Conservation (phyloP, 1,284 basidiomycete species). For the Peniophora sp. region DNA sequence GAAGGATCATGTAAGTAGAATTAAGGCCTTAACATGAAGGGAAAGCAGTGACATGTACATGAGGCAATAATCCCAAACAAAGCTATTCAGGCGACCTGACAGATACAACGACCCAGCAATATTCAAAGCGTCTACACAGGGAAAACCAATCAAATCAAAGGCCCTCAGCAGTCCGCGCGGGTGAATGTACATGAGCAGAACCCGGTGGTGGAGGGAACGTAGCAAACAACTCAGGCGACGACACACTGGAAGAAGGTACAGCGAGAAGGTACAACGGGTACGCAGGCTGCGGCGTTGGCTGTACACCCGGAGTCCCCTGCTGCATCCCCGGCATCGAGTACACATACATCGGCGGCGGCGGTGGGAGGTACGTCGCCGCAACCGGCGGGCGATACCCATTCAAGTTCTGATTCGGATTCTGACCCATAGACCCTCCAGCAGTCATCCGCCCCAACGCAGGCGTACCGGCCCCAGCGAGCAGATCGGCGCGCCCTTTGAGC, state of each 20-base stretch:
- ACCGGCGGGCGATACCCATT: background rate
- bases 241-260: background rate
- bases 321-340: background rate
- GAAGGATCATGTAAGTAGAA: too few species aligned
- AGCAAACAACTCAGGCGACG: background rate
- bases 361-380: background rate
- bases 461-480: conserved; percentile 16
- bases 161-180: too few species aligned
- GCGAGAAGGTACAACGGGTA: background rate
- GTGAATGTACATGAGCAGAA: too few species aligned
- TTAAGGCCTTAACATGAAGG: too few species aligned
- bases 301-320: background rate
- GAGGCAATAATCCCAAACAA: too few species aligned
- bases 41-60: too few species aligned
- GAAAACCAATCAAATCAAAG: too few species aligned
- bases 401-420: background rate
- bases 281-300: background rate
- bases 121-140: too few species aligned
- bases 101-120: too few species aligned
- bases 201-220: too few species aligned
- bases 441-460: conserved; percentile 3
- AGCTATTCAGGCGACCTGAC: too few species aligned
- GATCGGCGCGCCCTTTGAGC: conserved; percentile 20
- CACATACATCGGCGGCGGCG: background rate
- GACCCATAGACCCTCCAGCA: background rate